phyloP scores from a whole-genome alignment of 176 grass and related monocot genomes.

The Rhipidocladum racemiflorum region DNA sequence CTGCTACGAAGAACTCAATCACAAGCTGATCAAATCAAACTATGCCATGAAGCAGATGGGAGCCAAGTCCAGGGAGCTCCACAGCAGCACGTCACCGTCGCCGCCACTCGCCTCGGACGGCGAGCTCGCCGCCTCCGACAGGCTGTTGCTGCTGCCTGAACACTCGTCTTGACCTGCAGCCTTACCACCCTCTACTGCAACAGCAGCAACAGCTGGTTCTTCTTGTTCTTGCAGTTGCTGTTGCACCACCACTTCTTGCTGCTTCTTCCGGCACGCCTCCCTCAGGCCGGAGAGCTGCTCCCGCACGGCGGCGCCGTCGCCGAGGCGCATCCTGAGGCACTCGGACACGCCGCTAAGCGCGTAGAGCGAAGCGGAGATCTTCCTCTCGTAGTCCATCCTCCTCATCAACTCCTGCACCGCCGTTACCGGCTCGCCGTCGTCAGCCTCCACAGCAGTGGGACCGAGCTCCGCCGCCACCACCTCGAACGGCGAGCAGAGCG shows the following conservation, averaged over 20 bases:
- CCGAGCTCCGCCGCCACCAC: conserved; percentile 37
- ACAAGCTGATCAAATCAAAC: conserved; percentile 20
- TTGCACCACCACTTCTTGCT: not conserved
- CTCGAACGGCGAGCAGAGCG: conserved; percentile 60
- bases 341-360: conserved; percentile 60
- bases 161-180: conserved; percentile 17
- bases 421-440: not conserved
- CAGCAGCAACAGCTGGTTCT: not conserved
- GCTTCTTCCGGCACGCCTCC: conserved; percentile 55
- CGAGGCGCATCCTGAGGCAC: conserved; percentile 49
- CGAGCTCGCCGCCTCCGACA: not conserved
- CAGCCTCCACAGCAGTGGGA: not conserved
- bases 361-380: conserved; percentile 68
- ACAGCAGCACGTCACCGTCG: conserved; percentile 42
- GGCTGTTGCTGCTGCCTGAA: not conserved
- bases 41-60: conserved; percentile 46
- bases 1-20: not conserved
- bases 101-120: not conserved
- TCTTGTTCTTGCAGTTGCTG: not conserved
- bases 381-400: conserved; percentile 75
- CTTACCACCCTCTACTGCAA: not conserved
- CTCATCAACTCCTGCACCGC: conserved; percentile 54
- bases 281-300: conserved; percentile 59
- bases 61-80: conserved; percentile 62
- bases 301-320: not conserved